Evolutionary conservation across 257 asterid genomes (phyloP).

Genomic region (Misopates orontium): DNA sequence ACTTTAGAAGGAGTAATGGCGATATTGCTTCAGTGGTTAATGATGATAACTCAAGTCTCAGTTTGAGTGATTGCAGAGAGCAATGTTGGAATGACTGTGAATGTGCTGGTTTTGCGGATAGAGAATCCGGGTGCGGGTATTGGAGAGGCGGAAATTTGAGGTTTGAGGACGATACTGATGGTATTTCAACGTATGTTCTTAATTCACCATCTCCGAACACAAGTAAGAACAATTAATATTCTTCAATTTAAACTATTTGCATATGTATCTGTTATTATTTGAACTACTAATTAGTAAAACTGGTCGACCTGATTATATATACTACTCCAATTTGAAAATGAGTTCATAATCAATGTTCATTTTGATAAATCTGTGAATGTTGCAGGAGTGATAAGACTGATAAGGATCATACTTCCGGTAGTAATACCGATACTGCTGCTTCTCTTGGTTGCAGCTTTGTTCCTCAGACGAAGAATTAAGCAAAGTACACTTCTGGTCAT

Average conservation of each 20-base stretch:
- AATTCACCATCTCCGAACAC: constrained; percentile 8
- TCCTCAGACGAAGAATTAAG: constrained; percentile 22
- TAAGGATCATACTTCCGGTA: constrained; percentile 28
- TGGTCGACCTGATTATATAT: not conserved
- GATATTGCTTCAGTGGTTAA: not conserved
- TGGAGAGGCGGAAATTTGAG: constrained; percentile 40
- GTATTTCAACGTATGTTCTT: constrained; percentile 1
- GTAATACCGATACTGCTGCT: constrained; percentile 25
- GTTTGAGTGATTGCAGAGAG: constrained; percentile 38
- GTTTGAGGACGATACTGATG: constrained; percentile 25
- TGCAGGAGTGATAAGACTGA: constrained; percentile 30
- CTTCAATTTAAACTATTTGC: too few relatives aligned
- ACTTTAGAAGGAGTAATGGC: constrained; percentile 12
- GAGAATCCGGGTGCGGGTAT: constrained; percentile 24
- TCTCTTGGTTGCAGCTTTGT: constrained; percentile 16
- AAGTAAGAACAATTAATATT: not conserved
- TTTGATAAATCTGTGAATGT: not conserved
- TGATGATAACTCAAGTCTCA: constrained; percentile 23
- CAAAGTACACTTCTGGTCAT: constrained; percentile 20
- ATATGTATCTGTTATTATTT: too few relatives aligned
- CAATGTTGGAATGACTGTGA: constrained; percentile 41
- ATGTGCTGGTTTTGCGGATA: constrained; percentile 24
- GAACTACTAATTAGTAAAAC: too few relatives aligned
- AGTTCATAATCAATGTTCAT: not conserved
- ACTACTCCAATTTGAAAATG: too few relatives aligned